Base-by-base conservation (phyloP, 192 early-diverging fungal genomes). In the Obelidium mucronatum region DNA sequence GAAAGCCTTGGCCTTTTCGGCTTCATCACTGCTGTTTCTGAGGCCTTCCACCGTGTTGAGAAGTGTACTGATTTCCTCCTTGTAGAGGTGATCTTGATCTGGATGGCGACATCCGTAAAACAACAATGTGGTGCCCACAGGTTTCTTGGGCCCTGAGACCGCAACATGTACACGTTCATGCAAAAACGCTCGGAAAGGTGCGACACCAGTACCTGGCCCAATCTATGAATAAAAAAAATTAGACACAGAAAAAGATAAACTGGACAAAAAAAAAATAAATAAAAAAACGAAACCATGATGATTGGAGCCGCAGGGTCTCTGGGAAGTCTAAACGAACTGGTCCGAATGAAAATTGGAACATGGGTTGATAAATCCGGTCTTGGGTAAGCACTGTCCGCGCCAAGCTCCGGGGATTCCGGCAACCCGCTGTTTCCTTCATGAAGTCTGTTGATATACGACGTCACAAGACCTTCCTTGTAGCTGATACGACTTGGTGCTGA, bases 141-240 rank as follows among this genome's bases (percentile, higher is more conserved):
- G 78, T 73, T 87, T 79, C 40, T 88, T 86, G 15, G 61, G 19
- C 30, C 86, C 90, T 67, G 87, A 86, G 1, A 78, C 78, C 37
- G 87, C 83, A 53, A 77, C 62, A 42, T 83, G 75, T 2, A 92
- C 90, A 60, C 98, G 94, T 77, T 99, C 98, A 65, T 93, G 91
- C 13, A 98, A 79, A 76, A 99, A 99, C 2, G 93, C 98, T 55
- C 98, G 90, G 92, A 99, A 98, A 33, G 98, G 98, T 22, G 98
- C 98, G 42, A 99, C 93, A 53, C 98, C 98, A 2, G 98, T 99
- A 55, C 98, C 98, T n/a, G 98, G 98, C 0, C 98, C 98, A 37
- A 99, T 69, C 58, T 60, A 33, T 1, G 0, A 33, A 33, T 19
- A 48, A 15, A 48, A 19, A 48, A 0, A 19, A 0, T 48, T 48